Conservation (phyloP, 192 early-diverging fungal genomes). For the Coemansia interrupta region DNA sequence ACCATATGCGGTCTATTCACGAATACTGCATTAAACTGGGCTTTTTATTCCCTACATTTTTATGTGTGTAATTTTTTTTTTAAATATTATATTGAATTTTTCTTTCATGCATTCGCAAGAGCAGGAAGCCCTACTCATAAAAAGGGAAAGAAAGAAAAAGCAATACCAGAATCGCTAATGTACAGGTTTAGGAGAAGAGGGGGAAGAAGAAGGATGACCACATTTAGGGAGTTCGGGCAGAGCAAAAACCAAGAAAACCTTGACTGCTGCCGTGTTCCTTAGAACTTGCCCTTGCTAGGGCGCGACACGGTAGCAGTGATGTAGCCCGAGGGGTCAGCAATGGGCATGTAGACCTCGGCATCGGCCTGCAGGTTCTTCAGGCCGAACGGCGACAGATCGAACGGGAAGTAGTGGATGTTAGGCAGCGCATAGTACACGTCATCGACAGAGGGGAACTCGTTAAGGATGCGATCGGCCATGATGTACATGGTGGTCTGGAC, state of each 20-base stretch:
- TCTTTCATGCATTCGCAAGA: constrained; percentile 32
- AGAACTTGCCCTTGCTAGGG: background rate
- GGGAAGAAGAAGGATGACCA: constrained; percentile 7
- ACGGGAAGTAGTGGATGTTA: constrained; percentile 74
- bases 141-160: constrained; percentile 42
- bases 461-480: constrained; percentile 66
- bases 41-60: too few relatives aligned
- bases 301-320: constrained; percentile 49
- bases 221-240: constrained; percentile 2
- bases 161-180: constrained; percentile 21
- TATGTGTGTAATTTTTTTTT: constrained; percentile 2
- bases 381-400: constrained; percentile 69
- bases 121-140: background rate
- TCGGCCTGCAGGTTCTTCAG: constrained; percentile 66
- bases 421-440: constrained; percentile 69
- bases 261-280: background rate
- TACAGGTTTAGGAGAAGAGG: constrained; percentile 13
- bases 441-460: constrained; percentile 56
- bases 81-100: constrained; percentile 15
- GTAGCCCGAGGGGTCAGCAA: constrained; percentile 69
- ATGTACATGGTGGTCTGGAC: constrained; percentile 79
- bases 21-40: too few relatives aligned
- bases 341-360: constrained; percentile 69
- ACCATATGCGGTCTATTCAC: too few relatives aligned
- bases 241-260: constrained; percentile 42